Evolutionary conservation across 208 protist species (phyloP), one percentile per base, ranked within the genome.

Genomic region (Herpetomonas samuelpessoai): DNA sequence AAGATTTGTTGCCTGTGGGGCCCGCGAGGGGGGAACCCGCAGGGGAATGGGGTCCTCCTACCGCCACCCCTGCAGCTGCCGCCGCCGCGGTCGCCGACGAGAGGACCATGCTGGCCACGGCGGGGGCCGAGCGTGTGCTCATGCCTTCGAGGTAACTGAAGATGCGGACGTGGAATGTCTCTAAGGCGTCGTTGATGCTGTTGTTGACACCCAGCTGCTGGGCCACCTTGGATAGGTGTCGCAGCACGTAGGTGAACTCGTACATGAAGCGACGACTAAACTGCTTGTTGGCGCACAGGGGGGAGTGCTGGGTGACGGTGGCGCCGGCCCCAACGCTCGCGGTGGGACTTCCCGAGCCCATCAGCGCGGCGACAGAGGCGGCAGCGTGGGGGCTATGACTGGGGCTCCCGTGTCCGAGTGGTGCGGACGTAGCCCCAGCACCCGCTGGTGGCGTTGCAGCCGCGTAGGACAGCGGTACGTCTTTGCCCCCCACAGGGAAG

Each of bases 241-340:
- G 87, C 65, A 92, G 87, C 10, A 93, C 61, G 46, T 61, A 77
- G 1, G 77, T 67, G 59, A 93, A 95, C 71, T 92, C 89, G 27
- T 84, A 56, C 45, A 89, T 46, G 57, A 95, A 89, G 10, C 77
- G 76, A 41, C 89, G 75, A 31, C 76, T 82, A 63, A 81, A 95
- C 47, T 71, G 62, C n/a, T 69, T 52, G 56, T 92, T 91, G 35
- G 78, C 77, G 22, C 67, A 86, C 49, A 86, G 35, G 0, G 47
- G 61, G 9, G 68, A 68, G 54, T 68, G 62, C 56, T 63, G 25
- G 62, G 58, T 75, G 49, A 22, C 50, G 28, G 22, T 39, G 30
- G 30, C 50, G 57, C 18, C 35, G 2, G 12, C 14, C 27, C 39
- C 65, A 18, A 7, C 31, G 24, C 14, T n/a, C 7, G 45, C 53